Conservation (phyloP, 768 basidiomycete species). For the Pleurotus sapidus region DNA sequence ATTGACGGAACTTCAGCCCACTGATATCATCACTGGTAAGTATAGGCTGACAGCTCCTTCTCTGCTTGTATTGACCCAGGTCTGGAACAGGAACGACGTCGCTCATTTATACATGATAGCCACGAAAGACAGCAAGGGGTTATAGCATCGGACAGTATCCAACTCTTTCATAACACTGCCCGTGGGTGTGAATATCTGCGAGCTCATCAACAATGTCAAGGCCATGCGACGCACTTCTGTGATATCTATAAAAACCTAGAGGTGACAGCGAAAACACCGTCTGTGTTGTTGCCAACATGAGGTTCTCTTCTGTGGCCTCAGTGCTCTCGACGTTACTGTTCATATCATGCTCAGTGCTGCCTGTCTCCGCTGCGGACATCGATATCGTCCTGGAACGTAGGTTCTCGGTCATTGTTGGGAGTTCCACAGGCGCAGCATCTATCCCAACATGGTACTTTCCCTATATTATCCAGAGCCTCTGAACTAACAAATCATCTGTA, state of each 20-base stretch:
- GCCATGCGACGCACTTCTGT: neutral
- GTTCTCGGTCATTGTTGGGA: slow-evolving; percentile 35
- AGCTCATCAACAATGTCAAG: neutral
- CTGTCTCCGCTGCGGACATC: slow-evolving; percentile 22
- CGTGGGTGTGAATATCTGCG: neutral
- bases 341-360: neutral
- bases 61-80: too few species aligned
- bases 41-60: too few species aligned
- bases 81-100: too few species aligned
- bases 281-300: neutral
- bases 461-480: neutral
- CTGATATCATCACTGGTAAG: too few species aligned
- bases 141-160: too few species aligned
- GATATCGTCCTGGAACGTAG: slow-evolving; percentile 32
- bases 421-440: slow-evolving; percentile 33
- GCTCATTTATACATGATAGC: too few species aligned
- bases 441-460: slow-evolving; percentile 30
- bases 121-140: too few species aligned
- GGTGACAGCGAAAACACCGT: neutral
- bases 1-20: too few species aligned
- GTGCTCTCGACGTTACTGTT: neutral
- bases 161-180: neutral
- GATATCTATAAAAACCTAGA: neutral
- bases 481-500: slow-evolving; percentile 2
- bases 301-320: neutral